These are phyloP conservation scores for Drechslerella stenobrocha DNA, from an alignment of 2,329 filamentous ascomycete genomes.

Conservation along the genomic window DNA sequence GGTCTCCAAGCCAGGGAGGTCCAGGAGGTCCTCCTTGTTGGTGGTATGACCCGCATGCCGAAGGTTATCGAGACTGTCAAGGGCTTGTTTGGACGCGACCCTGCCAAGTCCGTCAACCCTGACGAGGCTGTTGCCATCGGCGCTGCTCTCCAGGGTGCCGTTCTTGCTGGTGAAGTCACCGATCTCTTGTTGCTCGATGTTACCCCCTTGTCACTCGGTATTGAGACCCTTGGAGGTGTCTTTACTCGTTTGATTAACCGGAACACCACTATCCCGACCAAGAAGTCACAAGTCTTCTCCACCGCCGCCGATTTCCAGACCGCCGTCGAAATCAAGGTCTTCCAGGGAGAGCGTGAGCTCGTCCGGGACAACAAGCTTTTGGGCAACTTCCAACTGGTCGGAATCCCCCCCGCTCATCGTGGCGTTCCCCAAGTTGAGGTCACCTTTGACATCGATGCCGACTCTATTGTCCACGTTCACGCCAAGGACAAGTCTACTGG, in stretches of 20 bases:
- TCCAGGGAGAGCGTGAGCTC: conserved; percentile 99
- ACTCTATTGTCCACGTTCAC: conserved; percentile 96
- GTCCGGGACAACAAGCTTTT: conserved; percentile 98
- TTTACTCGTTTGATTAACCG: conserved; percentile 98
- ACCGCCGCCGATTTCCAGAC: conserved; percentile 98
- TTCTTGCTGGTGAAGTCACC: conserved; percentile 94
- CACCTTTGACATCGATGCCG: conserved; percentile 97
- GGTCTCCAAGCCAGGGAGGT: conserved; percentile 88
- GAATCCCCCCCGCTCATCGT: conserved; percentile 92
- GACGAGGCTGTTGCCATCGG: conserved; percentile 98
- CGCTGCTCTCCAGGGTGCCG: conserved; percentile 94
- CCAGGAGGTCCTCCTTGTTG: conserved; percentile 95
- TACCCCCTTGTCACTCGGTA: conserved; percentile 93
- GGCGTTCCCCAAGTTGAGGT: conserved; percentile 97
- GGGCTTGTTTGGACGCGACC: conserved; percentile 92
- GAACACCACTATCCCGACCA: conserved; percentile 98
- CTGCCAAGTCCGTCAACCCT: conserved; percentile 97
- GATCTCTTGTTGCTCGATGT: conserved; percentile 94
- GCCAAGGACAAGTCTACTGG: conserved; percentile 99
- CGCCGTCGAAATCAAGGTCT: conserved; percentile 99
- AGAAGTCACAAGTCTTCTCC: conserved; percentile 98
- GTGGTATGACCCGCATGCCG: conserved; percentile 99
- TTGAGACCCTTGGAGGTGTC: conserved; percentile 96
- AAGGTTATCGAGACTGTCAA: conserved; percentile 97
- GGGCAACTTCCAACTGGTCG: conserved; percentile 98